A percentile compares a stretch with the other conserved stretches of the same genome.
Evolutionary conservation across 1,139 yeast species (phyloP).

Genomic region (Spathaspora jeffriesii): DNA sequence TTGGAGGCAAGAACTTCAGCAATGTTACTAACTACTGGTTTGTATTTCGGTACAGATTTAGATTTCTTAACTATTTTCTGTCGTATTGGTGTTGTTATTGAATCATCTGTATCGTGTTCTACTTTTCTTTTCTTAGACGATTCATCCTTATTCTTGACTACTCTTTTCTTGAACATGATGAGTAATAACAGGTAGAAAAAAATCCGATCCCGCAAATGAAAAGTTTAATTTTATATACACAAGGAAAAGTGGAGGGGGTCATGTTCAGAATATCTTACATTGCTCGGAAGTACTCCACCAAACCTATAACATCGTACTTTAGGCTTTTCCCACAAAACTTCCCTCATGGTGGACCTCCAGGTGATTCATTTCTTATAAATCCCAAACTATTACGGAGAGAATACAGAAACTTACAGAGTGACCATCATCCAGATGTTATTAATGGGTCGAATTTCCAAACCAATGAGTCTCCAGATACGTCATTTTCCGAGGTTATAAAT

Average conservation of each 20-base stretch:
- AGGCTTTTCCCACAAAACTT: conserved; percentile 74
- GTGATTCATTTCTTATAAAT: conserved; percentile 60
- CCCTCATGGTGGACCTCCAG: conserved; percentile 69
- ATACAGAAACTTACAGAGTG: conserved; percentile 69
- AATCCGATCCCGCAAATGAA: neutral
- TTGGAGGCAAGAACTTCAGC: conserved; percentile 4
- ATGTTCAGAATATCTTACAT: neutral
- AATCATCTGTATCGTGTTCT: conserved; percentile 4
- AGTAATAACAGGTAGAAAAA: neutral
- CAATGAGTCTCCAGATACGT: conserved; percentile 14
- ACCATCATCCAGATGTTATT: conserved; percentile 75
- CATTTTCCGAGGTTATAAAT: conserved; percentile 57
- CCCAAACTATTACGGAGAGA: conserved; percentile 63
- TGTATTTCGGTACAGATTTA: neutral
- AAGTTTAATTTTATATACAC: neutral
- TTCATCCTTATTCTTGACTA: conserved; percentile 16
- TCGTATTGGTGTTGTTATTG: neutral
- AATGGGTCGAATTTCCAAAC: conserved; percentile 26
- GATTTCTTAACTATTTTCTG: neutral
- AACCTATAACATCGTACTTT: conserved; percentile 38
- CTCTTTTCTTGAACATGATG: conserved; percentile 37
- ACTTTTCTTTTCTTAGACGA: conserved; percentile 7
- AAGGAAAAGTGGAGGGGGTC: neutral
- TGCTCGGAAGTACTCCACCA: conserved; percentile 7
- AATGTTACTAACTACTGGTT: neutral